A percentile compares a stretch with the other conserved stretches of the same genome.
These are phyloP conservation scores for Colletotrichum sp. DNA, from an alignment of 2,329 filamentous ascomycete species.

Conservation along the genomic window DNA sequence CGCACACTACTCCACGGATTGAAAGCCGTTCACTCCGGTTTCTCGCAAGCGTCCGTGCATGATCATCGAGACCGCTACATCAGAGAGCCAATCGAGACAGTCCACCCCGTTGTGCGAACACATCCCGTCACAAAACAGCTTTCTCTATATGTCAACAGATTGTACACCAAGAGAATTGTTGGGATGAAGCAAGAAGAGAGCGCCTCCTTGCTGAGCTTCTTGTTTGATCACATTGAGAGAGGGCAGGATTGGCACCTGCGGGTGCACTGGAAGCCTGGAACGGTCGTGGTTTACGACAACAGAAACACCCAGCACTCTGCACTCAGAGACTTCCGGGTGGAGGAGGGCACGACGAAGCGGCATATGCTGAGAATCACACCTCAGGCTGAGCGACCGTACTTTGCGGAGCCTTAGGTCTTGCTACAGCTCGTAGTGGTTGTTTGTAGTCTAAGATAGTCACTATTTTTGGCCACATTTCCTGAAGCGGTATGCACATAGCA, in stretches of 20 bases:
- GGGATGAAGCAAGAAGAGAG: not conserved
- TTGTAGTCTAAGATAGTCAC: not conserved
- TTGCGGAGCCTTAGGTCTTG: not conserved
- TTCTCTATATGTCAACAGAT: not conserved
- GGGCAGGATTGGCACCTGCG: not conserved
- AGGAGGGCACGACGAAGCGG: not conserved
- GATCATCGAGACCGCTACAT: not conserved
- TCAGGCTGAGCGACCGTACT: not conserved
- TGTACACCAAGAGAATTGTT: not conserved
- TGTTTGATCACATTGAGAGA: slow-evolving; percentile 1
- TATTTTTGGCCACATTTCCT: not conserved
- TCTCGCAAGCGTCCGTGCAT: not conserved
- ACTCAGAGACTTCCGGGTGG: not conserved
- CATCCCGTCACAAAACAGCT: not conserved
- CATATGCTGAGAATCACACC: not conserved
- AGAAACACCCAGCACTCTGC: not conserved
- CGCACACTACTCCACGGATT: not conserved
- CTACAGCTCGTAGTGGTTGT: not conserved
- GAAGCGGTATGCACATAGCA: not conserved
- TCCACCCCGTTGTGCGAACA: not conserved
- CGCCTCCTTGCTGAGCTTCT: not conserved
- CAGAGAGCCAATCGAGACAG: not conserved
- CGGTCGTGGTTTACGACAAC: not conserved
- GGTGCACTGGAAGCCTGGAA: not conserved
- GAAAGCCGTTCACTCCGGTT: not conserved